Percentiles rank a stretch among this genome's conserved stretches.
Conservation (phyloP, 306 rosid genomes). For the Acacia confusa region DNA sequence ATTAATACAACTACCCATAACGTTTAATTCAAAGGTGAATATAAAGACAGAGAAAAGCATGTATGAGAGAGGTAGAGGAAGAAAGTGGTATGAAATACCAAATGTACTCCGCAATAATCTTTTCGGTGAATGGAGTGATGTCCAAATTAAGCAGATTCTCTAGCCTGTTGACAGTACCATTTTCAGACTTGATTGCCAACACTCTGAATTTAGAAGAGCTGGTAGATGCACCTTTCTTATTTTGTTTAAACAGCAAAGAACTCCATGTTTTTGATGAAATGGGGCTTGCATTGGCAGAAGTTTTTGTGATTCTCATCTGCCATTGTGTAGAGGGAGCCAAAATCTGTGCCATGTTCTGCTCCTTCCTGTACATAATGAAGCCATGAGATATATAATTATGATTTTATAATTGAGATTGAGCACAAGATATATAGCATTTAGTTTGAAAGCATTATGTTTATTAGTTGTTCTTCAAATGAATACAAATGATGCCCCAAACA, state of each 20-base stretch:
- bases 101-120: slow-evolving; percentile 94
- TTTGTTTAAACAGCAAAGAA: slow-evolving; percentile 68
- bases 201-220: slow-evolving; percentile 70
- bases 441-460: slow-evolving; percentile 7
- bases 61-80: not conserved
- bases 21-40: not conserved
- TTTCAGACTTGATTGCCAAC: slow-evolving; percentile 59
- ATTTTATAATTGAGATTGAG: not conserved
- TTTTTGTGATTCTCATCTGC: slow-evolving; percentile 66
- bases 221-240: slow-evolving; percentile 52
- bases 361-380: slow-evolving; percentile 10
- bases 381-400: slow-evolving; percentile 11
- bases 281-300: slow-evolving; percentile 50
- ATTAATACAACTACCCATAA: not conserved
- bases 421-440: not conserved
- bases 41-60: not conserved
- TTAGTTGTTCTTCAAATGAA: slow-evolving; percentile 23
- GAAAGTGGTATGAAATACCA: slow-evolving; percentile 52
- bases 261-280: slow-evolving; percentile 71
- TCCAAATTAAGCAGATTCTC: slow-evolving; percentile 80
- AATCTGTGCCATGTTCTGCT: slow-evolving; percentile 89
- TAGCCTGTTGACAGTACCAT: slow-evolving; percentile 74
- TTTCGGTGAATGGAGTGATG: slow-evolving; percentile 76
- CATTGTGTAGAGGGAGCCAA: slow-evolving; percentile 94
- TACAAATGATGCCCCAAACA: not conserved